Evolutionary conservation across 1,284 basidiomycete species (phyloP), one percentile per base, ranked within the genome.

Genomic region (Naganishia albida): DNA sequence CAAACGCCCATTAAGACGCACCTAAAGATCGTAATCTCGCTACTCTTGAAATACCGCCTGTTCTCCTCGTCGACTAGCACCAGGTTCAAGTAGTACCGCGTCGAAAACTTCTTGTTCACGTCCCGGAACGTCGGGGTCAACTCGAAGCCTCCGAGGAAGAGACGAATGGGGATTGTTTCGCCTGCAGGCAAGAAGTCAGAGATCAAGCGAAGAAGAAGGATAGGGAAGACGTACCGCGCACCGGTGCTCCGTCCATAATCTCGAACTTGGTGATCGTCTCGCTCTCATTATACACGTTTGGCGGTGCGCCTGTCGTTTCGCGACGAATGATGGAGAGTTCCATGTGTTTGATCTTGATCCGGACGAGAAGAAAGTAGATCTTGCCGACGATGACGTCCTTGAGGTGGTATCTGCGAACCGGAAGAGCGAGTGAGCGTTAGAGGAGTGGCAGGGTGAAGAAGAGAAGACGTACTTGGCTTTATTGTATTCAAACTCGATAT

Each of bases 291-390:
- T 99, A 99, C 80, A 95, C 93, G 76, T 99, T 99, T 10, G 95
- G 96, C 3, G 90, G 90, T 3, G 92, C 85, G 20, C 95, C 95
- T 0, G 96, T 98, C 23, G 95, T 98, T 78, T 99, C 95, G 46
- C 95, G 85, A 30, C 95, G 88, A 70, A 99, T 98, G 75, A 98
- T 98, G 16, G 93, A 96, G 20, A 99, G 84, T 75, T 99, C 96
- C 94, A 98, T 98, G 74, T 99, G 94, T 80, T 99, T 98, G 82
- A 99, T 98, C 84, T 99, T 98, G 85, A 99, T 98, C 67, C 95
- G 88, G 7, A 99, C 95, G 49, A 99, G 88, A 34, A 99, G 82
- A 81, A 99, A 99, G 82, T 96, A 98, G 75, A 99, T 98, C 83
- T 98, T 98, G 79, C 95, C 95, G 15, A 99, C 95, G 63, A 99